Conservation (phyloP, 371 early-diverging fungal species). For the Nematocida ironsii region DNA sequence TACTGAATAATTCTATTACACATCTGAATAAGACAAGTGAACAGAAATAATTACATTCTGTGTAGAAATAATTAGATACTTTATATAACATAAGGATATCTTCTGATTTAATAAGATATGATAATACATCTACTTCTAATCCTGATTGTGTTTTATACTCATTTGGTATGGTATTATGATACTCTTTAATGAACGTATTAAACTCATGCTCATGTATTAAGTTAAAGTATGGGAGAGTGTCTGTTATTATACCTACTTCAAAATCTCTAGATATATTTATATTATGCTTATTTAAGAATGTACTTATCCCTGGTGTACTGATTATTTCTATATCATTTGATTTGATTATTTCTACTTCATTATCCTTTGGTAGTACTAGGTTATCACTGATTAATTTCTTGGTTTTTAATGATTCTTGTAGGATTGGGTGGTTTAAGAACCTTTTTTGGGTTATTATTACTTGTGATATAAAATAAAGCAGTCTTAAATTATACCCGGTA, state of each 20-base stretch:
- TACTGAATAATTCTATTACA: conserved; percentile 6
- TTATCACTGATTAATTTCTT: not conserved
- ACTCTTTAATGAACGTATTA: not conserved
- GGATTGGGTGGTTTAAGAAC: not conserved
- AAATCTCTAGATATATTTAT: not conserved
- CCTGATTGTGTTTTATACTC: not conserved
- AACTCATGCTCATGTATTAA: not conserved
- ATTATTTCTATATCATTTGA: not conserved
- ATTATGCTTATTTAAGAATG: not conserved
- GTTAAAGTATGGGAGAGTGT: not conserved
- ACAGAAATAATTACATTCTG: not conserved
- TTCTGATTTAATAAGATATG: conserved; percentile 10
- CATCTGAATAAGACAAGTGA: not conserved
- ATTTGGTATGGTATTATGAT: not conserved
- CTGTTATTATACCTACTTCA: conserved; percentile 1
- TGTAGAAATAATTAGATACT: not conserved
- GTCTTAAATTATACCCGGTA: not conserved
- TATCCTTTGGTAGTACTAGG: not conserved
- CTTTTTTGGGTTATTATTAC: not conserved
- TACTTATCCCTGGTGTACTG: not conserved
- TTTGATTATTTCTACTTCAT: not conserved
- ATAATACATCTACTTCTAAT: not conserved
- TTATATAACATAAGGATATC: conserved; percentile 3
- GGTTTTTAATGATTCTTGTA: not conserved
- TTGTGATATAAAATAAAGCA: not conserved